phyloP scores from a whole-genome alignment of 2,329 filamentous ascomycete species.

The Nemania sp. region DNA sequence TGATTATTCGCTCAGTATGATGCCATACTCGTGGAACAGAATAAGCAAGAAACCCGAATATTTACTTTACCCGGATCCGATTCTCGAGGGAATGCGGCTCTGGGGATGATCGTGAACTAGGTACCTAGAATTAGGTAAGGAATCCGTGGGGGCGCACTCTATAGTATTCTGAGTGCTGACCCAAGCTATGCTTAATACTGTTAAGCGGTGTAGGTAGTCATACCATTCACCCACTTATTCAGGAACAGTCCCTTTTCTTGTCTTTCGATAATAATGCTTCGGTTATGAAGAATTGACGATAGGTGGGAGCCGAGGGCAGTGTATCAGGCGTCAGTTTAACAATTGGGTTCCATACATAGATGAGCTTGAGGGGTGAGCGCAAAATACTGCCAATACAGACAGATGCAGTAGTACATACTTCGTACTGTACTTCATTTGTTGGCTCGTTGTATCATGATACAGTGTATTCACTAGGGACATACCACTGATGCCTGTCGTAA shows the following conservation, averaged over 20 bases:
- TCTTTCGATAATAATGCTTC: too few relatives aligned
- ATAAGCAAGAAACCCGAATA: constrained; percentile 6
- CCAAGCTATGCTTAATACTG: not conserved
- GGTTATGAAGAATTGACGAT: constrained; percentile 10
- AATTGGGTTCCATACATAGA: not conserved
- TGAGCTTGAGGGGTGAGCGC: not conserved
- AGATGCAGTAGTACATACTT: not conserved
- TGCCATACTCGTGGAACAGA: constrained; percentile 8
- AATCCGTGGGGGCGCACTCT: constrained; percentile 12
- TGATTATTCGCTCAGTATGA: constrained; percentile 22
- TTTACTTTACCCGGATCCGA: not conserved
- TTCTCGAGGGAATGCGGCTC: constrained; percentile 1
- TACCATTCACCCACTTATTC: not conserved
- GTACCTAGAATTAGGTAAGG: not conserved
- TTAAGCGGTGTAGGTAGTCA: not conserved
- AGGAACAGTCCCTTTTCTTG: too few relatives aligned
- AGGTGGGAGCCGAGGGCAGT: not conserved
- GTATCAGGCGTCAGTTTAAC: constrained; percentile 10
- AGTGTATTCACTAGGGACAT: too few relatives aligned
- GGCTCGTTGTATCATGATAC: too few relatives aligned
- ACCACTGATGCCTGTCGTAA: constrained; percentile 19
- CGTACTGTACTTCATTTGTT: too few relatives aligned
- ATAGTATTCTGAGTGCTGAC: too few relatives aligned
- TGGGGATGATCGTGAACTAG: constrained; percentile 3
- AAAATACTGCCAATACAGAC: not conserved